Evolutionary conservation across 2,329 filamentous ascomycete species (phyloP), one percentile per base, ranked within the genome.

Genomic region (Fusarium oligoseptatum): DNA sequence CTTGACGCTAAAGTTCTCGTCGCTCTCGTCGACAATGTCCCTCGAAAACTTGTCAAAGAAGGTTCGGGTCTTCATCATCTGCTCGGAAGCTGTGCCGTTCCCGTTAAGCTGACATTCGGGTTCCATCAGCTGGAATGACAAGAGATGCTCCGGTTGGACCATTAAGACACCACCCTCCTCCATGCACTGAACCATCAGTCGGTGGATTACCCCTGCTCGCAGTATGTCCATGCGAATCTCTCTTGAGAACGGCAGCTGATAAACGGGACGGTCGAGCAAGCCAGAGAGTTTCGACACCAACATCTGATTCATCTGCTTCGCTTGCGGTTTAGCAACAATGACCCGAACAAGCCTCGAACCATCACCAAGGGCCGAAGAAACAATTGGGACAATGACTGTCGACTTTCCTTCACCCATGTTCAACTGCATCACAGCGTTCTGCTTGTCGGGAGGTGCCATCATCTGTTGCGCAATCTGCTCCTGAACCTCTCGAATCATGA

Each of bases 381-480:
- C 87, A 41, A 93, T 91, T 0, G 92, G 92, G 0, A 92, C 85
- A 58, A 95, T 94, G 2, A 93, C 89, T 0, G 92, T 92, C 0
- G 90, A 91, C 71, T 94, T 94, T 0, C 92, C 92, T 76, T 93
- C 88, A 0, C 92, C 92, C 92, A 94, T 94, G 71, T 93, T 93
- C 3, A 94, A 80, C 75, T 93, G 91, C 83, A 93, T 87, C 0
- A 91, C 87, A 0, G 85, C 79, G 72, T 91, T 93, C 0, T 78
- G 32, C 0, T 76, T 79, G 0, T 77, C 77, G 0, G 78, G 74
- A 0, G 87, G 86, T 0, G 75, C 60, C 3, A 85, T 87, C 88
- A 94, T 94, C 22, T 87, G 77, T 0, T 66, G 52, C 0, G 92
- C 89, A 60, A 94, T 90, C 2, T 87, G 78, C 3, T 87, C 84